Evolutionary conservation across 2,329 filamentous ascomycete genomes (phyloP).

Genomic region (Helicocarpus griseus): DNA sequence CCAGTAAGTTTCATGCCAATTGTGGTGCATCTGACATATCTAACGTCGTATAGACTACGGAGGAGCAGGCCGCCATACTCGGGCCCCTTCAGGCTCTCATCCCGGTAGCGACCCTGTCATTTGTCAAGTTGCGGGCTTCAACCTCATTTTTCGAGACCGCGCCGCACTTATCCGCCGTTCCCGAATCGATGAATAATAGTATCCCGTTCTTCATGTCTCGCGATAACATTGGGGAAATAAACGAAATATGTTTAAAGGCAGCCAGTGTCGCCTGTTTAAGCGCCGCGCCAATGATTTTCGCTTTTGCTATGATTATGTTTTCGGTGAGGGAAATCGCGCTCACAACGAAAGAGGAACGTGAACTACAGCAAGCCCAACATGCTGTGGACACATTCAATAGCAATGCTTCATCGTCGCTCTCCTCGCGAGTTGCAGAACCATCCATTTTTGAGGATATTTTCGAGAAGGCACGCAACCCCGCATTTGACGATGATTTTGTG

Average conservation of each 20-base stretch:
- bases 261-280: constrained; percentile 48
- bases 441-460: constrained; percentile 40
- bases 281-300: constrained; percentile 64
- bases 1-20: constrained; percentile 38
- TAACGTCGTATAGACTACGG: constrained; percentile 25
- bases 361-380: constrained; percentile 33
- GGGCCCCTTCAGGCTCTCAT: constrained; percentile 59
- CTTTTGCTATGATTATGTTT: constrained; percentile 70
- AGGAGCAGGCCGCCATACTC: constrained; percentile 28
- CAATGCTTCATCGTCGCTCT: constrained; percentile 23
- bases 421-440: constrained; percentile 24
- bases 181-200: constrained; percentile 16
- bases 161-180: constrained; percentile 15
- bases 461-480: constrained; percentile 33
- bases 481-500: constrained; percentile 38
- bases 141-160: constrained; percentile 40
- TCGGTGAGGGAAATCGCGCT: constrained; percentile 57
- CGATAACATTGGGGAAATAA: constrained; percentile 61
- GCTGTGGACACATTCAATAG: constrained; percentile 32
- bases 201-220: constrained; percentile 59
- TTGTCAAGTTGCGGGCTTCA: constrained; percentile 59
- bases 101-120: constrained; percentile 58
- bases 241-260: constrained; percentile 57
- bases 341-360: constrained; percentile 47
- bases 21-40: constrained; percentile 7